A percentile compares a stretch with the other conserved stretches of the same genome.
Conservation (phyloP, 2,329 filamentous ascomycete species). For the Penicillium expansum region DNA sequence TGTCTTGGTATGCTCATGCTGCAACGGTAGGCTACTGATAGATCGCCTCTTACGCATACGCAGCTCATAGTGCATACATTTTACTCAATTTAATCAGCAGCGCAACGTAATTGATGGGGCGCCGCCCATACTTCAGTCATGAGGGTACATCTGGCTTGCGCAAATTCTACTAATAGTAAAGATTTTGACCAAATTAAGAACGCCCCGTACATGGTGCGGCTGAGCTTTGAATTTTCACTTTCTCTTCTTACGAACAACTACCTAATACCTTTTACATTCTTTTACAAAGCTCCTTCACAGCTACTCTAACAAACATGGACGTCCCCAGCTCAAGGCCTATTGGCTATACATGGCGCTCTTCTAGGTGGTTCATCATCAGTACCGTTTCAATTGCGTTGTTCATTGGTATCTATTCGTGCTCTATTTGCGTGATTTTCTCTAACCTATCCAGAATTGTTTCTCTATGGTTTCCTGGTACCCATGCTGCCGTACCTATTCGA, state of each 20-base stretch:
- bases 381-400: not conserved
- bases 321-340: not conserved
- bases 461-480: conserved; percentile 36
- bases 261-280: not conserved
- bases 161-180: not conserved
- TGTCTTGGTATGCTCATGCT: too few species aligned
- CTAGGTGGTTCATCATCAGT: not conserved
- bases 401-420: not conserved
- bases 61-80: too few species aligned
- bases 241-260: not conserved
- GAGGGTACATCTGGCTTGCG: not conserved
- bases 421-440: not conserved
- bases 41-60: too few species aligned
- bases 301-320: not conserved
- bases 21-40: too few species aligned
- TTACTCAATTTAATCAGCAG: too few species aligned
- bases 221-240: not conserved
- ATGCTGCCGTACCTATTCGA: conserved; percentile 35
- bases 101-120: too few species aligned
- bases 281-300: not conserved
- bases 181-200: not conserved
- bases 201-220: not conserved
- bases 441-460: conserved; percentile 28
- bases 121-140: not conserved
- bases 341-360: not conserved